A percentile compares a stretch with the other conserved stretches of the same genome.
Evolutionary conservation across 768 basidiomycete species (phyloP).

Genomic region (Coprinellus aureogranulatus): DNA sequence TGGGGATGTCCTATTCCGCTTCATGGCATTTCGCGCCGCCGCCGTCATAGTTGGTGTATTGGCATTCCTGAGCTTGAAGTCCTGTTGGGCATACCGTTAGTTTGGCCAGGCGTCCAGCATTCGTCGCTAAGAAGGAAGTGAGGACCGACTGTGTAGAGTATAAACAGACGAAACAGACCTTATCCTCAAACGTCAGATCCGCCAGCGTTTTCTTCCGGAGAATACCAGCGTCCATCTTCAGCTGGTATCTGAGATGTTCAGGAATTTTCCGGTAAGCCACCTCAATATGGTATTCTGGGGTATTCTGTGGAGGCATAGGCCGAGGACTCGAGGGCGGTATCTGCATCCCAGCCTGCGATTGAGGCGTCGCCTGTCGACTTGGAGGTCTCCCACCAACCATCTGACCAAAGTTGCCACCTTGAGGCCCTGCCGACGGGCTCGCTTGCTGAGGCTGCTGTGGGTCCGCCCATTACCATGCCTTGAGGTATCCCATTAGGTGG

Average conservation of each 20-base stretch:
- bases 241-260: constrained; percentile 29
- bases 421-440: constrained; percentile 20
- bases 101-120: too few species aligned
- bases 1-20: constrained; percentile 62
- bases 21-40: too few species aligned
- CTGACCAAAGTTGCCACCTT: constrained; percentile 23
- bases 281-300: not conserved
- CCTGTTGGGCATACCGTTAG: too few species aligned
- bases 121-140: too few species aligned
- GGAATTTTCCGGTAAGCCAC: constrained; percentile 33
- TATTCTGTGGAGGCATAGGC: constrained; percentile 2
- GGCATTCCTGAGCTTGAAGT: too few species aligned
- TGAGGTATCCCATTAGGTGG: constrained; percentile 42
- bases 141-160: too few species aligned
- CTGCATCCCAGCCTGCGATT: constrained; percentile 39
- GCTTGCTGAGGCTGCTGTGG: constrained; percentile 24
- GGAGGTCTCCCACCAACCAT: constrained; percentile 53
- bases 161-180: constrained; percentile 57
- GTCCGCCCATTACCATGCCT: constrained; percentile 35
- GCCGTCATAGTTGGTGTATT: too few species aligned
- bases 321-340: constrained; percentile 59
- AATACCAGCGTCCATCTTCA: constrained; percentile 38
- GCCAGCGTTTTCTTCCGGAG: constrained; percentile 48
- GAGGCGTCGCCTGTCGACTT: constrained; percentile 58
- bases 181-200: constrained; percentile 49